Percentiles rank a stretch among this genome's conserved stretches.
phyloP scores from a whole-genome alignment of 352 stramenopile genomes.

The Pythium utonaiense region DNA sequence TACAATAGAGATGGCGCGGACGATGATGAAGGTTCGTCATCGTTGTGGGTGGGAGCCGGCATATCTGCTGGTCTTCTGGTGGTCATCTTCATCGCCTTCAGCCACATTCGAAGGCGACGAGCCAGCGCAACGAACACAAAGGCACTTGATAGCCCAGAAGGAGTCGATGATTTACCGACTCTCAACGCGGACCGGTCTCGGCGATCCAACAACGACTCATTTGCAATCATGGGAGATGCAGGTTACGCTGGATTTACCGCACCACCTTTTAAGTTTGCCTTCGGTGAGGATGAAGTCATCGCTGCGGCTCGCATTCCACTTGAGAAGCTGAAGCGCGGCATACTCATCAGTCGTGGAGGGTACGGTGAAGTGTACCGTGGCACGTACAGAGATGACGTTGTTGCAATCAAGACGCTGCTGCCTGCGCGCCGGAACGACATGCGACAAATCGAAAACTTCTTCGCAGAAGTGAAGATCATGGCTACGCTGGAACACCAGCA shows the following conservation, averaged over 20 bases:
- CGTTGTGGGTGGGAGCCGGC: not conserved
- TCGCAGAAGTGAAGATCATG: slow-evolving; percentile 57
- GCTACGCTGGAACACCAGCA: slow-evolving; percentile 51
- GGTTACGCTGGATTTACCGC: not conserved
- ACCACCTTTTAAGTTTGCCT: slow-evolving; percentile 1
- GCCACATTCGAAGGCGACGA: not conserved
- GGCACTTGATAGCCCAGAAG: not conserved
- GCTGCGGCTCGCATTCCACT: slow-evolving; percentile 36
- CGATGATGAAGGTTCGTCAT: not conserved
- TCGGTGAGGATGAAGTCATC: slow-evolving; percentile 18
- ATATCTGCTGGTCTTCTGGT: not conserved
- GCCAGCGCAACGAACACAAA: not conserved
- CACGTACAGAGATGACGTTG: slow-evolving; percentile 37
- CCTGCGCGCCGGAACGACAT: slow-evolving; percentile 47
- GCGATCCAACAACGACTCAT: not conserved
- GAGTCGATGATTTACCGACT: not conserved
- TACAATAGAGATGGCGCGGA: not conserved
- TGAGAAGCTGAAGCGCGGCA: slow-evolving; percentile 36
- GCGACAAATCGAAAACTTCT: slow-evolving; percentile 45
- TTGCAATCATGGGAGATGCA: not conserved
- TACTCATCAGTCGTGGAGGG: slow-evolving; percentile 42
- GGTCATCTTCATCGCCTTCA: not conserved
- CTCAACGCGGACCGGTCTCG: slow-evolving; percentile 7
- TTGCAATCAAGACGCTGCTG: slow-evolving; percentile 60
- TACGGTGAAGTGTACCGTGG: slow-evolving; percentile 52